Evolutionary conservation across 2,329 filamentous ascomycete genomes (phyloP), one percentile per base, ranked within the genome.

Genomic region (Diaporthe citri): DNA sequence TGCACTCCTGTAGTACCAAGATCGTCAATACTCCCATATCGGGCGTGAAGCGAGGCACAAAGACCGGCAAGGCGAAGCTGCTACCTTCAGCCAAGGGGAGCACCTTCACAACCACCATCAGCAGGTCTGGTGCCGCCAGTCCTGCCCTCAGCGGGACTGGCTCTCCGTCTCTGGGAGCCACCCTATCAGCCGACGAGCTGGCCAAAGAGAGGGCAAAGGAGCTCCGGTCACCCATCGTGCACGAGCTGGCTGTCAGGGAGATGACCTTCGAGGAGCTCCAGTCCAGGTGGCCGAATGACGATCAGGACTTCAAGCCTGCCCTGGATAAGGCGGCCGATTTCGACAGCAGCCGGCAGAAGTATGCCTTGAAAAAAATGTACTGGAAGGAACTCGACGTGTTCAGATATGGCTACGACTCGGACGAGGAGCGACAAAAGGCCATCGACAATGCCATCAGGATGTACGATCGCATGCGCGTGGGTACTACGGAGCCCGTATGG

Each of bases 371-470:
- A 76, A 90, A 89, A 82, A 83, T 85, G 34, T 90, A 87, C 76
- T 93, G 88, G 87, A 92, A 88, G 81, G 91, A 93, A 77, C 85
- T 93, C 20, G 90, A 93, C 77, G 89, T 92, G 31, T 93, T 89
- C 87, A 88, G 87, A 74, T 92, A 91, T 80, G 84, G 88, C 39
- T 93, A 93, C 79, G 84, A 85, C 59, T 85, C 81, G 51, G 82
- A 86, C 25, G 87, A 88, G 43, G 87, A 91, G 76, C 88, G 91
- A 41, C 86, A 94, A 80, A 83, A 87, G 78, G 88, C 90, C 76
- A 88, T 93, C 80, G 86, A 93, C 82, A 88, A 91, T 78, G 91
- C 91, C 20, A 86, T 92, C 74, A 87, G 85, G 75, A 84, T 88
- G 72, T 93, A 89, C 77, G 91, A 93, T 81, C 90, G 88, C 80